Evolutionary conservation across 352 stramenopile species (phyloP), one percentile per base, ranked within the genome.

Genomic region (Globisporangium sylvaticum): DNA sequence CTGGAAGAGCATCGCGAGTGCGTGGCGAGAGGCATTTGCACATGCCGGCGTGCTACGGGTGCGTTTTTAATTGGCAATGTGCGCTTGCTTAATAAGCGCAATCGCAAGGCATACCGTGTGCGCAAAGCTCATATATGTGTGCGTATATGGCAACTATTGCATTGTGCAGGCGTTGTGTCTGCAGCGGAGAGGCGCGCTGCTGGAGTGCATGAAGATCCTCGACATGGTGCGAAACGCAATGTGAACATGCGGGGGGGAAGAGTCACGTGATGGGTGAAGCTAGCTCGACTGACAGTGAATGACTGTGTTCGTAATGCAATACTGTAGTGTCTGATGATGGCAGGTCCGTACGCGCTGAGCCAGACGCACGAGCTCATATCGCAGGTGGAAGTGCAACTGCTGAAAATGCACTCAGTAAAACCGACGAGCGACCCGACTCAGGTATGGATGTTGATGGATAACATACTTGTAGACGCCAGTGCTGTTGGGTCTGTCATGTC

Each of bases 261-360:
- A 44, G 37, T 44, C 37, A 20, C 37, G 37, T 44, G 18, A 20
- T 44, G 37, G 37, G 12, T 44, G 12, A 44, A 44, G 37, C 31
- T 42, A 42, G 34, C 39, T 20, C 5, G 39, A n/a, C 58, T 64
- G 34, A 64, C 48, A 20, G 32, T n/a, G 10, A n/a, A 27, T n/a
- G 6, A 9, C 6, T 24, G 22, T 9, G 15, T 42, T 58, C 10
- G 32, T 60, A 44, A 44, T 44, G 14, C 12, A 5, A 44, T 44
- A 44, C 0, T 15, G 2, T 53, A 86, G 77, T 85, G 80, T 55
- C 61, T 94, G 12, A 90, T 94, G 79, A 92, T 94, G 86, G 79
- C 82, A 20, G 86, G 86, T 2, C 84, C 86, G 9, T 64, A 83
- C 24, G 79, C 80, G 5, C 59, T 74, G 31, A 39, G 12, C 9